Evolutionary conservation across 208 protist genomes (phyloP), one percentile per base, ranked within the genome.

Genomic region (Acanthamoeba rhysodes): DNA sequence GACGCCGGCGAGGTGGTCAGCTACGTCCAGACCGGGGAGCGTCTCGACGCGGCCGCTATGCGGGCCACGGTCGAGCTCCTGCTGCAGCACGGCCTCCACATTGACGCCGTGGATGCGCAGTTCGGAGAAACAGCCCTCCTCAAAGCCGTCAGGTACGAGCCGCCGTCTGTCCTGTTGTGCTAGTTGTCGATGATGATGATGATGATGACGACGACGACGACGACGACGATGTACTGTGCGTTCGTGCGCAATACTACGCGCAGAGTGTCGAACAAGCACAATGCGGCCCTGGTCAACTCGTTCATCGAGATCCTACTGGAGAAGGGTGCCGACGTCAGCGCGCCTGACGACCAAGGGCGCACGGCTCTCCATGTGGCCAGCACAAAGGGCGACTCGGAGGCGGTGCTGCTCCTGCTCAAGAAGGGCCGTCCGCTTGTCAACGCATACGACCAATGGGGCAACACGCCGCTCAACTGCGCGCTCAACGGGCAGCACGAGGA

Each of bases 391-490:
- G 78, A 87, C n/a, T 87, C 78, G 29, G 78, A 87, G 78, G 45
- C 78, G 48, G 78, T 87, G 41, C 78, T 87, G 45, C n/a, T 59
- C 41, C 34, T 87, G 1, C 37, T 87, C n/a, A 87, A 87, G 78
- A 87, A 87, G 50, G 78, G 78, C 2, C 78, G 78, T 9, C 78
- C 78, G 27, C 78, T 87, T 6, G 78, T 87, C 27, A 87, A 87
- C 78, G 78, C 78, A 45, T 87, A 59, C 45, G 78, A 87, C 9
- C 78, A 87, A 41, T 87, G 78, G 78, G 78, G 78, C 78, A 87
- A 87, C 78, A 87, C 78, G 37, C 78, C 78, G 4, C 78, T 87
- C 50, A 87, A 59, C 78, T 87, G 78, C 50, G 78, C 78, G 20
- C 78, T 87, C 45, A 32, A 87, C 45, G 78, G 78, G 10, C 78